Conservation (phyloP, 2,329 filamentous ascomycete genomes). For the Aspergillus alliaceus region DNA sequence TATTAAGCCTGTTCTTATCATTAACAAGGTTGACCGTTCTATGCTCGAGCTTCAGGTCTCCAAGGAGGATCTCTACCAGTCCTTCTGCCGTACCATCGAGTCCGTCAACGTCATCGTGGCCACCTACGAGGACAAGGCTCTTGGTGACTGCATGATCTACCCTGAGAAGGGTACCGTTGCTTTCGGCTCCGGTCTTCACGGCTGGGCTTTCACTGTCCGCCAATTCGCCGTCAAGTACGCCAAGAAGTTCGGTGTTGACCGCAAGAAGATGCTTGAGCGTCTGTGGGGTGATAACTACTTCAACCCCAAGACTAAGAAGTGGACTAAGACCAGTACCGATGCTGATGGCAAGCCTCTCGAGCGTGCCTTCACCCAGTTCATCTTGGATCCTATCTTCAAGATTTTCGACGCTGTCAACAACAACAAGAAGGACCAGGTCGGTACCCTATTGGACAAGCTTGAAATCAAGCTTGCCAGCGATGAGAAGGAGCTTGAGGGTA, state of each 20-base stretch:
- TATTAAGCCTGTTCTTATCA: slow-evolving; percentile 99
- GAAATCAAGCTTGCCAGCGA: slow-evolving; percentile 84
- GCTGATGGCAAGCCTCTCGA: slow-evolving; percentile 86
- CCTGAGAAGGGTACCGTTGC: slow-evolving; percentile 96
- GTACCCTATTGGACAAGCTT: slow-evolving; percentile 84
- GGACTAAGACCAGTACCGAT: slow-evolving; percentile 77
- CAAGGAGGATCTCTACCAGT: slow-evolving; percentile 99
- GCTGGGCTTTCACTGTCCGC: slow-evolving; percentile 98
- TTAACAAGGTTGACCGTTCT: slow-evolving; percentile 99
- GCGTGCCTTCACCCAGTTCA: slow-evolving; percentile 99
- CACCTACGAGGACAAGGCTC: slow-evolving; percentile 94
- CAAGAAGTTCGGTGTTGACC: slow-evolving; percentile 99
- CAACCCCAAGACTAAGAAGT: slow-evolving; percentile 99
- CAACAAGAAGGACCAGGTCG: slow-evolving; percentile 94
- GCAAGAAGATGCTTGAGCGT: slow-evolving; percentile 99
- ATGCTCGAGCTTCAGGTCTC: slow-evolving; percentile 97
- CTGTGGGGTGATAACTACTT: slow-evolving; percentile 99
- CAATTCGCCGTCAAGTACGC: slow-evolving; percentile 95
- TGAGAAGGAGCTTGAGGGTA: slow-evolving; percentile 93
- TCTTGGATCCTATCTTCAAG: slow-evolving; percentile 99
- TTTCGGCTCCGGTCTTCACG: slow-evolving; percentile 99
- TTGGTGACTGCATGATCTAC: slow-evolving; percentile 98
- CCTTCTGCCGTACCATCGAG: slow-evolving; percentile 99
- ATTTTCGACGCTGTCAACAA: slow-evolving; percentile 97
- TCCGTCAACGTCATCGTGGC: slow-evolving; percentile 99